Conservation (phyloP, 225 moss, liverwort and hornwort genomes). For the Rhytidiadelphus loreus region DNA sequence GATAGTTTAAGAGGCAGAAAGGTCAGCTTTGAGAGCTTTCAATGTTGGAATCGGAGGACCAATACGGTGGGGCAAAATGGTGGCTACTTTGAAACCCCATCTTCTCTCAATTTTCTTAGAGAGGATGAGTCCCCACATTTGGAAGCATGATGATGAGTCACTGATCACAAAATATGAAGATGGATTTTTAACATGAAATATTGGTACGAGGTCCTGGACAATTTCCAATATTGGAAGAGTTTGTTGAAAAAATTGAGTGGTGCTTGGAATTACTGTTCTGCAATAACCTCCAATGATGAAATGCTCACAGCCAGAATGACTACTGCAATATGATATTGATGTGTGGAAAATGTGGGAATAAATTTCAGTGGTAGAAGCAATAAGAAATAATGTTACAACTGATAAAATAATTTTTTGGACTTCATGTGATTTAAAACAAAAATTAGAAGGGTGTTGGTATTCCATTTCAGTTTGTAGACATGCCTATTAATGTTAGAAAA, state of each 20-base stretch:
- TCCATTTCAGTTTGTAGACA: background rate
- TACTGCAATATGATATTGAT: background rate
- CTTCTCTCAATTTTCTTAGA: background rate
- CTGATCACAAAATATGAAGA: background rate
- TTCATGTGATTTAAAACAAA: background rate
- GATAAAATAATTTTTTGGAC: background rate
- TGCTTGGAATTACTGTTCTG: background rate
- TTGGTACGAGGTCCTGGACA: background rate
- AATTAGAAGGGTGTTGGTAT: background rate
- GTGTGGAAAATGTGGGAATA: background rate
- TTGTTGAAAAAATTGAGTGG: background rate
- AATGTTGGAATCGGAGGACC: background rate
- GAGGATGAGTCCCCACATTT: background rate
- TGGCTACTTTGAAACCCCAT: background rate
- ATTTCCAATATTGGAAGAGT: background rate
- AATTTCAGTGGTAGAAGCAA: background rate
- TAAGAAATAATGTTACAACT: background rate
- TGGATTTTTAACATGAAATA: background rate
- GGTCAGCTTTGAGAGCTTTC: background rate
- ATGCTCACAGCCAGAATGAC: too few species aligned
- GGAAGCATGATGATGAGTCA: background rate
- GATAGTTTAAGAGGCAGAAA: background rate
- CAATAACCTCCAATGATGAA: too few species aligned
- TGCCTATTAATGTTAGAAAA: rapidly evolving
- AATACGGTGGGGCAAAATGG: background rate